Evolutionary conservation across 1,139 yeast genomes (phyloP).

Genomic region (Maudiozyma humilis): DNA sequence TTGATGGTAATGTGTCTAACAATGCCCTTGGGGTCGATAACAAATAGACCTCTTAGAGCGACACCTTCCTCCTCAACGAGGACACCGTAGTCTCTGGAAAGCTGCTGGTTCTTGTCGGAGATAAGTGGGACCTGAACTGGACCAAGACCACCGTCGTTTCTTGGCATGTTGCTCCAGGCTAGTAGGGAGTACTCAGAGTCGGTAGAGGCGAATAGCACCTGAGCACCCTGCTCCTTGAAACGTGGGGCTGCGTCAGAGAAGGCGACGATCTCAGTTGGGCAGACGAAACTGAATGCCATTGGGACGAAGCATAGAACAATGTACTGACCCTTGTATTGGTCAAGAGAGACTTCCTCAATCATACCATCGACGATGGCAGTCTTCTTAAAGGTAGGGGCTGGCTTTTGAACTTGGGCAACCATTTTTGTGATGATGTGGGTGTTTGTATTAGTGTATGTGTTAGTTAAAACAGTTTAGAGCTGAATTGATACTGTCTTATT

Average conservation of each 20-base stretch:
- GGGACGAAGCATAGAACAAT: constrained; percentile 94
- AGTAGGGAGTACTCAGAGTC: constrained; percentile 95
- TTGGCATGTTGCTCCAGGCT: constrained; percentile 95
- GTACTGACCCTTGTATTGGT: constrained; percentile 96
- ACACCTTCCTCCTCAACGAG: constrained; percentile 91
- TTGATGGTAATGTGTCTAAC: constrained; percentile 95
- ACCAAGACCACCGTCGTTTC: constrained; percentile 98
- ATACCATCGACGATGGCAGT: constrained; percentile 95
- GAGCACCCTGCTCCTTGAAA: constrained; percentile 79
- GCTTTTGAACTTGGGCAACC: constrained; percentile 86
- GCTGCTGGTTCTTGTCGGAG: constrained; percentile 93
- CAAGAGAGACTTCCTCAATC: constrained; percentile 88
- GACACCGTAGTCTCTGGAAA: constrained; percentile 94
- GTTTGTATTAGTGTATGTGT: not conserved
- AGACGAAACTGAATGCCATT: constrained; percentile 96
- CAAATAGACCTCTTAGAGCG: constrained; percentile 94
- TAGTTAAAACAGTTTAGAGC: not conserved
- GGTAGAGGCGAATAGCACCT: constrained; percentile 91
- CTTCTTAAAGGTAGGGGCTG: constrained; percentile 92
- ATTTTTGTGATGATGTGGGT: constrained; percentile 33
- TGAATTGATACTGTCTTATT: not conserved
- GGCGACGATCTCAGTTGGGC: constrained; percentile 98
- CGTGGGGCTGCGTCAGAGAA: constrained; percentile 90
- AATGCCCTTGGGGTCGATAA: constrained; percentile 90
- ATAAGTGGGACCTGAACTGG: constrained; percentile 86